Base-by-base conservation (phyloP, 2,329 filamentous ascomycete genomes). In the Fusarium keratoplasticum region DNA sequence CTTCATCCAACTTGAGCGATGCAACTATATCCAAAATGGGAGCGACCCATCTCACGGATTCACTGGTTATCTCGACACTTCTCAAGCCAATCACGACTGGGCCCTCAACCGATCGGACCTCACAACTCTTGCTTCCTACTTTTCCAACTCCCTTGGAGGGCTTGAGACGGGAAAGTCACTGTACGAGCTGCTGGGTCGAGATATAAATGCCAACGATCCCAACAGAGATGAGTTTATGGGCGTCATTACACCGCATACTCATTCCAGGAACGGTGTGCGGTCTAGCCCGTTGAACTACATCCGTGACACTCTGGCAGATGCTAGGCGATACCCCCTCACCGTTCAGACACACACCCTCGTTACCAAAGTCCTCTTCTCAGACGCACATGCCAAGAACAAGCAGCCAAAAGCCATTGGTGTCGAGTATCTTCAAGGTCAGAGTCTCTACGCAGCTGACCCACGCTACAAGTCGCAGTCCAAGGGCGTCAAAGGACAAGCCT, bases 1-100 rank as follows among this genome's bases (percentile, higher is more conserved):
- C 81, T 80, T 33, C 0, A 5, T 54, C 7, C 50, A 27, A 0
- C 50, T 54, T 9, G 50, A 54, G 14, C 20, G 50, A 6, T 31
- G 29, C 18, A 54, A 54, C 6, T 33, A 54, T 16, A 11, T 54
- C 2, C 10, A 11, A 7, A 54, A 54, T 20, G 50, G 50, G 20
- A 54, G 50, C 13, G 50, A 54, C 11, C 27, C 50, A 31, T 31
- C 27, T 20, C 50, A 54, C 5, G 50, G 50, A n/a, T 54, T 54
- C 50, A 31, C 25, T 20, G 27, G 50, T 13, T 54, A 54, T 54
- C 25, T 54, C n/a, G 25, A 54, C 11, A 54, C 50, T 5, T 54
- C 50, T 14, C 50, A 54, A 33, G 50, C 25, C 9, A 4, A 33
- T 14, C 18, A 25, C 18, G 50, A 54, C n/a, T 54, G 50, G 50